Base-by-base conservation (phyloP, 2,329 filamentous ascomycete species). In the Septoria petroselini region DNA sequence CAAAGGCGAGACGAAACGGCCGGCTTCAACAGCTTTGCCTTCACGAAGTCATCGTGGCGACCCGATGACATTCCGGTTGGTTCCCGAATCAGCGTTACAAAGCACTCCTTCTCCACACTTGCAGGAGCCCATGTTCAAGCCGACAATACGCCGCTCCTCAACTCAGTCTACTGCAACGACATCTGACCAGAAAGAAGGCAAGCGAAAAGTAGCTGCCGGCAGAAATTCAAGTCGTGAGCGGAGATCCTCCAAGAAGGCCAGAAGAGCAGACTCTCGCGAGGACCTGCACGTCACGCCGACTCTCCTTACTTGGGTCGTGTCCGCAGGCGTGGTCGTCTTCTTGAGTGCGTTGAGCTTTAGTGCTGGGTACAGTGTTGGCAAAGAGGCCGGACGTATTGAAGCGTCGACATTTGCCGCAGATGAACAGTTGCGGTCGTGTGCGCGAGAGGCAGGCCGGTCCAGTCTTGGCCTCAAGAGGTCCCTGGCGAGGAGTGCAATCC, bases 341-440 rank as follows among this genome's bases (percentile, higher is more conserved):
- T 77, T 84, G 48, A 81, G 78, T 12, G 82, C 81, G 2, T 76
- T 84, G 54, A 82, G 80, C 58, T 85, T 84, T 64, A 79, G 79
- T 1, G 81, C 82, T 3, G 82, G 82, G 1, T 84, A 84, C 59
- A 76, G 78, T 11, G 72, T 83, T 11, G 82, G 82, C 8, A 75
- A 75, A 47, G 81, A 84, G 30, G 62, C 59, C 3, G 62, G 60
- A 7, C 31, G 53, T 2, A 33, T 63, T 11, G 60, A 62, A 33
- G 53, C 58, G 4, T 55, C 53, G 4, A 46, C 48, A 12, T 50
- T 60, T 21, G 48, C 31, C 1, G 58, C 35, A 4, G 60, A 62
- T 19, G 59, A 60, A 14, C 53, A 55, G 19, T 38, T 63, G 14
- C 45, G 58, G 2, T 59, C 58, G 17, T 68, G 65, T 52, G 66